Conservation (phyloP, 1,139 yeast species). For the Wickerhamiella infanticola region DNA sequence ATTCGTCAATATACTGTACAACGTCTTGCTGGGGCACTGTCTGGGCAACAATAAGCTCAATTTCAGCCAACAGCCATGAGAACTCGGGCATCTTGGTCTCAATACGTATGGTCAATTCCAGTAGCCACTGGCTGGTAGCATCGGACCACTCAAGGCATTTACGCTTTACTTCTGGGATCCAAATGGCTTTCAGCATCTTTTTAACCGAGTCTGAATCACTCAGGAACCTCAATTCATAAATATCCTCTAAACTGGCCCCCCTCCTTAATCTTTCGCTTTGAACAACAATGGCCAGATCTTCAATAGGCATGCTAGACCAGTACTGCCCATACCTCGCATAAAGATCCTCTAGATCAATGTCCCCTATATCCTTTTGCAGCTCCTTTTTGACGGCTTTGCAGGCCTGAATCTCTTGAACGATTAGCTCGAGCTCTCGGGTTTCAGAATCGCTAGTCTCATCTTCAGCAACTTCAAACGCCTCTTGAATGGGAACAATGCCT, state of each 20-base stretch:
- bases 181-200: too few species aligned
- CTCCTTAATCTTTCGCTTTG: not conserved
- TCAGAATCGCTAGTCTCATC: not conserved
- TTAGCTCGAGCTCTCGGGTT: not conserved
- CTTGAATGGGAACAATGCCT: not conserved
- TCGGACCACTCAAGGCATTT: too few species aligned
- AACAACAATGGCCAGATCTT: not conserved
- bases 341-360: not conserved
- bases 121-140: too few species aligned
- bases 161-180: too few species aligned
- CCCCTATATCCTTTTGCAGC: not conserved
- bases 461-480: not conserved
- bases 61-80: not conserved
- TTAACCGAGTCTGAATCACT: too few species aligned
- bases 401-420: too few species aligned
- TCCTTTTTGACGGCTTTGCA: not conserved
- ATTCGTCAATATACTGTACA: not conserved
- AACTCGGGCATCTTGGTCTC: too few species aligned
- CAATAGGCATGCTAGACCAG: not conserved
- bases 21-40: not conserved
- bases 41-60: not conserved
- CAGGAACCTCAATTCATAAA: too few species aligned
- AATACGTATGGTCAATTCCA: too few species aligned
- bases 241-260: not conserved
- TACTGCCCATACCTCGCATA: not conserved